A percentile compares a stretch with the other conserved stretches of the same genome.
Evolutionary conservation across 2,329 filamentous ascomycete species (phyloP).

Genomic region (Didymella pomorum): DNA sequence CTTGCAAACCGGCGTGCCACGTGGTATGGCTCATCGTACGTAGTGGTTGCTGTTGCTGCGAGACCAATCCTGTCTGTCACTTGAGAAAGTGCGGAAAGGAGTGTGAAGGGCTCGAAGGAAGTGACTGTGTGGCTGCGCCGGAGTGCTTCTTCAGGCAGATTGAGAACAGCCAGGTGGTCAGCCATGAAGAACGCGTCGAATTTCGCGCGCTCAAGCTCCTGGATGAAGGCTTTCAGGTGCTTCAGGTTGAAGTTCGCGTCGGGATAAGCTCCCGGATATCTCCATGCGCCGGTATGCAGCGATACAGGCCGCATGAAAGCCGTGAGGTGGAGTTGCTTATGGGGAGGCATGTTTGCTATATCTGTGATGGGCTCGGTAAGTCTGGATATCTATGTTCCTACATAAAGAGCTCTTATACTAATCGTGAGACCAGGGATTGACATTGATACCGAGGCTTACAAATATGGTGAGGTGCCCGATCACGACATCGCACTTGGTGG

Average conservation of each 20-base stretch:
- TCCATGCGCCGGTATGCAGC: constrained; percentile 65
- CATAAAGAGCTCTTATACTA: constrained; percentile 5
- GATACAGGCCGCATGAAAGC: constrained; percentile 66
- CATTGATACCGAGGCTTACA: constrained; percentile 10
- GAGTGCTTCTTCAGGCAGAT: neutral
- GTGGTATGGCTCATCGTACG: neutral
- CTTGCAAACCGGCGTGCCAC: neutral
- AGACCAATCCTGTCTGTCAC: neutral
- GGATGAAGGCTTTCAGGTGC: constrained; percentile 61
- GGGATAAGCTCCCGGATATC: constrained; percentile 63
- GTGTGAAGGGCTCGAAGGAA: neutral
- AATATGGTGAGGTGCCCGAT: constrained; percentile 18
- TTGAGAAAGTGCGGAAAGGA: neutral
- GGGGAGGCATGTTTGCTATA: constrained; percentile 1
- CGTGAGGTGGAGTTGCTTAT: constrained; percentile 56
- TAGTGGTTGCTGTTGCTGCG: neutral
- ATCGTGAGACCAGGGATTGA: neutral
- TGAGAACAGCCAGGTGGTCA: constrained; percentile 67
- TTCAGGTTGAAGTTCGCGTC: constrained; percentile 67
- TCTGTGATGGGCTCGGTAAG: neutral
- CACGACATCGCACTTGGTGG: constrained; percentile 11
- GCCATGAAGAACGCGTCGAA: constrained; percentile 53
- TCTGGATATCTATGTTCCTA: neutral
- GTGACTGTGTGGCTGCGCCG: constrained; percentile 60
- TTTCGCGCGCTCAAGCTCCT: constrained; percentile 48